These are phyloP conservation scores for Calonectria pseudoturangicola DNA, from an alignment of 2,329 filamentous ascomycete genomes.

Conservation along the genomic window DNA sequence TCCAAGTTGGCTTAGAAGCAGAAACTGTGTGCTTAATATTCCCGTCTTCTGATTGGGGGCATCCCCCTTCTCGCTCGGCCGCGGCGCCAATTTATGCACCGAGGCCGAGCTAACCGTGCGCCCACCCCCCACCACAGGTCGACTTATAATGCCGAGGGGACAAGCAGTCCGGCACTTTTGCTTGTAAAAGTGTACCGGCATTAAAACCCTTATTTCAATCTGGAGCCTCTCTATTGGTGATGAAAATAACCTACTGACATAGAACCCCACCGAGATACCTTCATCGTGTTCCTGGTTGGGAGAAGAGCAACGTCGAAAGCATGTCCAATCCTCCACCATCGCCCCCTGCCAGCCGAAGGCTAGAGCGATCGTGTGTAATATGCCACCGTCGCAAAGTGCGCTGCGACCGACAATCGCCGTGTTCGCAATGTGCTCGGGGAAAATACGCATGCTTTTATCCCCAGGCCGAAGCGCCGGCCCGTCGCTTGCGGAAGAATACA, in stretches of 20 bases:
- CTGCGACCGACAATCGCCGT: constrained; percentile 9
- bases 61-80: not conserved
- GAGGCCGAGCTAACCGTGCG: constrained; percentile 15
- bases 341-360: not conserved
- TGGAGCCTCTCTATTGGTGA: not conserved
- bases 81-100: constrained; percentile 5
- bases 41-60: no score
- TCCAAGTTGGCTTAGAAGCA: not conserved
- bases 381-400: constrained; percentile 16
- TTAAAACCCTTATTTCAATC: no score
- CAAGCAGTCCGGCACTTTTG: not conserved
- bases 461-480: constrained; percentile 48
- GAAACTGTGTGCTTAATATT: not conserved
- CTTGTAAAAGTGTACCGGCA: not conserved
- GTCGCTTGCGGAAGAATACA: constrained; percentile 55
- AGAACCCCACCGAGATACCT: no score
- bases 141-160: constrained; percentile 12
- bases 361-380: constrained; percentile 1
- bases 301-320: not conserved
- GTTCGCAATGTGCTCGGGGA: constrained; percentile 3
- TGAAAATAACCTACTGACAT: no score
- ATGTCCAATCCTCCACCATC: constrained; percentile 31
- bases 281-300: not conserved
- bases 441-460: constrained; percentile 57
- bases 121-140: not conserved